Conservation (phyloP, 495 filamentous ascomycete genomes). For the Peziza echinospora region DNA sequence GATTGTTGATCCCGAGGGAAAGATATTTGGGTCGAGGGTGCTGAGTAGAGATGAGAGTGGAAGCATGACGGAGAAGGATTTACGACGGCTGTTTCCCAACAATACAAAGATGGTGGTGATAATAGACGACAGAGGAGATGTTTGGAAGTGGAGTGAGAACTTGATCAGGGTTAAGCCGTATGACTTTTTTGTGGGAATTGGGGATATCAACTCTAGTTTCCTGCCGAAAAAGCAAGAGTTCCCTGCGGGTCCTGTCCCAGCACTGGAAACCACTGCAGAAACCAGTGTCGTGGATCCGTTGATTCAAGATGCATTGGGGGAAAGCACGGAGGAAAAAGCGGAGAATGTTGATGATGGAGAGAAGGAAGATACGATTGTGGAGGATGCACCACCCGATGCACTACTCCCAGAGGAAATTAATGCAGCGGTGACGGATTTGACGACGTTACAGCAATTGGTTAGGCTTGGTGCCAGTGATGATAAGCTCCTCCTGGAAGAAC, state of each 20-base stretch:
- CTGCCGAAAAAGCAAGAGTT: slow-evolving; percentile 72
- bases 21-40: slow-evolving; percentile 81
- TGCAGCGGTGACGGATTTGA: slow-evolving; percentile 19
- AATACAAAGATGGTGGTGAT: slow-evolving; percentile 99
- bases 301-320: slow-evolving; percentile 7
- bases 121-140: slow-evolving; percentile 91
- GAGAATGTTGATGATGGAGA: slow-evolving; percentile 7
- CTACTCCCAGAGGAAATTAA: slow-evolving; percentile 10
- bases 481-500: slow-evolving; percentile 43
- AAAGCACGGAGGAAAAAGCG: slow-evolving; percentile 19
- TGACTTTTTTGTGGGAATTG: slow-evolving; percentile 94
- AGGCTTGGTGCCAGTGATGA: slow-evolving; percentile 57
- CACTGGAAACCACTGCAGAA: slow-evolving; percentile 10
- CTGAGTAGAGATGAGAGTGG: slow-evolving; percentile 93
- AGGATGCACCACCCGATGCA: slow-evolving; percentile 8
- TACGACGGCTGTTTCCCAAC: slow-evolving; percentile 81
- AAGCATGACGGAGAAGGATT: slow-evolving; percentile 67
- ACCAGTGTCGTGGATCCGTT: slow-evolving; percentile 4
- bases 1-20: slow-evolving; percentile 76
- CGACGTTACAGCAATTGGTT: slow-evolving; percentile 51
- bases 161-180: slow-evolving; percentile 87
- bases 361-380: slow-evolving; percentile 21
- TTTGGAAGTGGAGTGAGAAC: slow-evolving; percentile 91
- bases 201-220: slow-evolving; percentile 97
- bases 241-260: slow-evolving; percentile 20